A percentile compares a stretch with the other conserved stretches of the same genome.
Conservation (phyloP, 257 asterid genomes). For the Nicotiana undulata region DNA sequence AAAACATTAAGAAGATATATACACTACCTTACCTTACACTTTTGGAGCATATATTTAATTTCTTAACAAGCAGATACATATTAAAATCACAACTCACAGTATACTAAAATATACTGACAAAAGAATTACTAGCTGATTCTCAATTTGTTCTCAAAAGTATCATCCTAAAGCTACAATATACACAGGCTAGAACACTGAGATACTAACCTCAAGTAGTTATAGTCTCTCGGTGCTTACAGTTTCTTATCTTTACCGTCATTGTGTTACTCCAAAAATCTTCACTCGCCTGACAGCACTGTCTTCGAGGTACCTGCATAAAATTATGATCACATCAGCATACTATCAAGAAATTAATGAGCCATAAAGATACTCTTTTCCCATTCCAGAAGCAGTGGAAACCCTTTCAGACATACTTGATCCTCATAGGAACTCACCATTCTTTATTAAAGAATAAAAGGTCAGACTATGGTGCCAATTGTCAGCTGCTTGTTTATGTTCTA, state of each 20-base stretch:
- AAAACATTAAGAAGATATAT: not conserved
- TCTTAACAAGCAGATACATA: not conserved
- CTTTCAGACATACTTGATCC: no score
- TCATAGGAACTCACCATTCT: no score
- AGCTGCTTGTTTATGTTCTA: no score
- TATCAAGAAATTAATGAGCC: not conserved
- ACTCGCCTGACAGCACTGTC: slow-evolving; percentile 60
- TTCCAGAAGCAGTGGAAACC: not conserved
- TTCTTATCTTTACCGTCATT: slow-evolving; percentile 49
- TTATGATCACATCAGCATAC: not conserved
- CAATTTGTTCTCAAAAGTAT: not conserved
- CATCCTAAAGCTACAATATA: not conserved
- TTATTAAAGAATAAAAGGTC: not conserved
- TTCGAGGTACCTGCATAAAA: slow-evolving; percentile 47
- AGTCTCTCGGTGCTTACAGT: slow-evolving; percentile 47
- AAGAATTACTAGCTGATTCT: not conserved
- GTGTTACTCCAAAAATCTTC: slow-evolving; percentile 23
- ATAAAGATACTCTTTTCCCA: not conserved
- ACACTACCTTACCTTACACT: not conserved
- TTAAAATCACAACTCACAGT: not conserved
- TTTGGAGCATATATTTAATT: not conserved
- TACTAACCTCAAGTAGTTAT: slow-evolving; percentile 27
- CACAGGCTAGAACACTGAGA: not conserved
- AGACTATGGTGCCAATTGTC: not conserved
- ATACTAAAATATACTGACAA: not conserved